phyloP scores from a whole-genome alignment of 805 yeast species.

The Saccharomycodes ludwigii region DNA sequence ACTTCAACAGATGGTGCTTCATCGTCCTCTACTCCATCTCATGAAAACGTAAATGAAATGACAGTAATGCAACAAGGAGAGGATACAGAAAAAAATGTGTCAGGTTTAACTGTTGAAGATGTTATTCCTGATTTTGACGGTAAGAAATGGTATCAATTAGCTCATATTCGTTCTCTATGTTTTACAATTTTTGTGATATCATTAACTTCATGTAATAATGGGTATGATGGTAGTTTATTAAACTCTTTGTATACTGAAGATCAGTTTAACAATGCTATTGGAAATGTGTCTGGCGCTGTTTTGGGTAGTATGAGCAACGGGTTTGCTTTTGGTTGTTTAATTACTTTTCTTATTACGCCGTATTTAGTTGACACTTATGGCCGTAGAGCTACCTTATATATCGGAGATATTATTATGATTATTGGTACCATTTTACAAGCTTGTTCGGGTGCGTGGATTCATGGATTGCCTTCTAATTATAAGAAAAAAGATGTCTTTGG shows the following conservation, averaged over 20 bases:
- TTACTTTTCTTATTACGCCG: slow-evolving; percentile 21
- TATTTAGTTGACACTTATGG: slow-evolving; percentile 27
- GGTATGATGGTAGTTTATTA: slow-evolving; percentile 37
- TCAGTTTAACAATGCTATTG: slow-evolving; percentile 29
- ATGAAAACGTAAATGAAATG: too few relatives aligned
- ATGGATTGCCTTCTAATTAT: slow-evolving; percentile 22
- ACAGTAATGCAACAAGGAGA: too few relatives aligned
- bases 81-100: too few relatives aligned
- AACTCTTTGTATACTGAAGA: slow-evolving; percentile 37
- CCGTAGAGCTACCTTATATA: slow-evolving; percentile 24
- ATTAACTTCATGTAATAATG: slow-evolving; percentile 35
- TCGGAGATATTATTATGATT: slow-evolving; percentile 15
- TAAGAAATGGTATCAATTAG: slow-evolving; percentile 24
- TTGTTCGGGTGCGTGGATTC: slow-evolving; percentile 16
- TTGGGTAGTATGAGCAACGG: slow-evolving; percentile 33
- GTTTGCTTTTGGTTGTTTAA: slow-evolving; percentile 29
- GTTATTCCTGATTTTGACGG: slow-evolving; percentile 14
- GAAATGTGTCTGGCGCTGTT: slow-evolving; percentile 26
- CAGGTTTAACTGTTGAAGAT: slow-evolving; percentile 4
- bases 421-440: slow-evolving; percentile 8
- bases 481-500: slow-evolving; percentile 26
- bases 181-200: slow-evolving; percentile 29
- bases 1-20: neutral
- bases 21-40: neutral
- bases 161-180: slow-evolving; percentile 28